phyloP scores from a whole-genome alignment of 2,329 filamentous ascomycete species.

The Stagonosporopsis cucurbitacearum region DNA sequence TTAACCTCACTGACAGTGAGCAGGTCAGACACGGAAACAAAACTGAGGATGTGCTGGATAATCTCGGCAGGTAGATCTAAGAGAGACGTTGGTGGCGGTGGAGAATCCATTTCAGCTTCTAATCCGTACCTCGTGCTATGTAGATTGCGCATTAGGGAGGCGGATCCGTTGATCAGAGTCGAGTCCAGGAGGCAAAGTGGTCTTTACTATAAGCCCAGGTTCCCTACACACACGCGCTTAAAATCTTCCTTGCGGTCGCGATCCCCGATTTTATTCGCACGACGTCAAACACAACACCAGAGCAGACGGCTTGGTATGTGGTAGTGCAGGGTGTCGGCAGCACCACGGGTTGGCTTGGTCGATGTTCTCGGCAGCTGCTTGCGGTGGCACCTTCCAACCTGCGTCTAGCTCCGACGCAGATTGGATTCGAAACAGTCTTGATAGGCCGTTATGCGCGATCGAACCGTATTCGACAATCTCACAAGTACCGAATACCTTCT shows the following conservation, averaged over 20 bases:
- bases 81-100: conserved; percentile 44
- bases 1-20: conserved; percentile 66
- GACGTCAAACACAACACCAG: conserved; percentile 16
- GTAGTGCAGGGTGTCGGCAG: conserved; percentile 18
- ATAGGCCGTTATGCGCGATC: conserved; percentile 27
- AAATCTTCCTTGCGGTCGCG: conserved; percentile 7
- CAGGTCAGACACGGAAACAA: conserved; percentile 70
- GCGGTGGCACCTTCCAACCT: conserved; percentile 41
- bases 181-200: not conserved
- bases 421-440: conserved; percentile 20
- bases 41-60: conserved; percentile 72
- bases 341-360: conserved; percentile 15
- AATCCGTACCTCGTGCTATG: conserved; percentile 9
- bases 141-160: conserved; percentile 1
- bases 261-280: conserved; percentile 6
- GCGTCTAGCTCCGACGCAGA: conserved; percentile 28
- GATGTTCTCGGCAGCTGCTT: conserved; percentile 24
- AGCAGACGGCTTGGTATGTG: conserved; percentile 10
- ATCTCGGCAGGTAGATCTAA: conserved; percentile 75
- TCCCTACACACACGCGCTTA: conserved; percentile 11
- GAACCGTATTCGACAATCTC: conserved; percentile 25
- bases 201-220: conserved; percentile 5
- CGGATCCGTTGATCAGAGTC: conserved; percentile 9
- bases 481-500: conserved; percentile 11
- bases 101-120: conserved; percentile 20